These are phyloP conservation scores for Talaromyces trachyspermus DNA, from an alignment of 495 filamentous ascomycete species.

Conservation along the genomic window DNA sequence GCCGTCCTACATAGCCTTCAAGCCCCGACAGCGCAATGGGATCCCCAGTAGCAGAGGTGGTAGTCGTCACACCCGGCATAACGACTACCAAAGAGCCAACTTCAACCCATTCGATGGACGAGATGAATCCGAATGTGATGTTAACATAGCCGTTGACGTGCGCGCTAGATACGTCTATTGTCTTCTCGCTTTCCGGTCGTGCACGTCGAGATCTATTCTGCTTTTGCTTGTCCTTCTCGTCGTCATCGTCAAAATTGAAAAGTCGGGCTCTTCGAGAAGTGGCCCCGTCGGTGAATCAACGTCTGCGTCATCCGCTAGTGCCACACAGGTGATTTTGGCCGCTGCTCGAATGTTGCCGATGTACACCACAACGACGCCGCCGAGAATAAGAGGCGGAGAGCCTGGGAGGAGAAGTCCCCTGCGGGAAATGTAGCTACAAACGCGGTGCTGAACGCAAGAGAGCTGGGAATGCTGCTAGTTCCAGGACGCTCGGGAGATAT, in stretches of 20 bases:
- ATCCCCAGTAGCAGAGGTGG: conserved; percentile 23
- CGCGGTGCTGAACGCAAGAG: conserved; percentile 37
- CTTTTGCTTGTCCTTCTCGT: conserved; percentile 25
- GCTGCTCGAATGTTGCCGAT: conserved; percentile 79
- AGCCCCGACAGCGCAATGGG: conserved; percentile 28
- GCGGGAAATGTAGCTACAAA: conserved; percentile 42
- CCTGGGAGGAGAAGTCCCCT: conserved; percentile 31
- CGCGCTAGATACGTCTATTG: conserved; percentile 10
- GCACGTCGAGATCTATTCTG: conserved; percentile 1
- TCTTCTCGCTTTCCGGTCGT: conserved; percentile 2
- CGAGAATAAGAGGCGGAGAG: conserved; percentile 42
- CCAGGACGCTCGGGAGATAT: conserved; percentile 38
- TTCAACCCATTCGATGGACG: conserved; percentile 79
- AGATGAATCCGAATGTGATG: conserved; percentile 69
- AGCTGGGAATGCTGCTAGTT: conserved; percentile 28
- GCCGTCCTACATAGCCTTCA: conserved; percentile 42
- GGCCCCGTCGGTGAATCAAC: conserved; percentile 24
- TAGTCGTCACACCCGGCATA: conserved; percentile 51
- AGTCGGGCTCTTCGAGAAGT: conserved; percentile 36
- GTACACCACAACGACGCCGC: conserved; percentile 68
- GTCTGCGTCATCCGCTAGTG: conserved; percentile 28
- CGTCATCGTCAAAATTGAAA: conserved; percentile 60
- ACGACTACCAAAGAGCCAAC: conserved; percentile 71
- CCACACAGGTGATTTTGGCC: conserved; percentile 58
- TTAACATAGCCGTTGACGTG: conserved; percentile 37